Percentiles rank a stretch among this genome's conserved stretches.
These are phyloP conservation scores for Metschnikowia proteae DNA, from an alignment of 805 yeast genomes.

Conservation along the genomic window DNA sequence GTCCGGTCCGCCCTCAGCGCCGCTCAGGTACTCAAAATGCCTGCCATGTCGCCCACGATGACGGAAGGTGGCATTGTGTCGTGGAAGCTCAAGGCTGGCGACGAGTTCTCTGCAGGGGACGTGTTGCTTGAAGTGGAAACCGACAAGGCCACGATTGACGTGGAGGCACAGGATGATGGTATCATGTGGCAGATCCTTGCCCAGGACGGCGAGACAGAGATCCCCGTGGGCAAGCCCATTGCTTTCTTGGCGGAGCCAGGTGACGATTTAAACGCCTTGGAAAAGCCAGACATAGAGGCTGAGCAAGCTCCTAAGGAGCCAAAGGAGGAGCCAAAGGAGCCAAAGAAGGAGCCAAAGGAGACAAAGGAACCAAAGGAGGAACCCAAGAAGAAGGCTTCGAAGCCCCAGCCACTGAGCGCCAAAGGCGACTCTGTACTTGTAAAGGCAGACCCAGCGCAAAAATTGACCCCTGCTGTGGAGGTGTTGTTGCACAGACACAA, in stretches of 20 bases:
- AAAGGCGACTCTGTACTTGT: constrained; percentile 16
- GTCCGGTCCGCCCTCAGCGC: constrained; percentile 23
- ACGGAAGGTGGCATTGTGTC: constrained; percentile 87
- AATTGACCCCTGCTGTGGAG: constrained; percentile 75
- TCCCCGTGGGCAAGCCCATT: constrained; percentile 85
- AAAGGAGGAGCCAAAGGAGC: constrained; percentile 11
- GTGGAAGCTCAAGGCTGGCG: constrained; percentile 79
- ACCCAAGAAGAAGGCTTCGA: not conserved
- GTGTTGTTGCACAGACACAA: constrained; percentile 56
- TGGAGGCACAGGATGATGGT: constrained; percentile 92
- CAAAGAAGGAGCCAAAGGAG: not conserved
- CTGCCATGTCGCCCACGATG: constrained; percentile 99
- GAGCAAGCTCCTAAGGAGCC: constrained; percentile 8
- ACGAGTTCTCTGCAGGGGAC: constrained; percentile 76
- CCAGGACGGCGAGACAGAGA: constrained; percentile 73
- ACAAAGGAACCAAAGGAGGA: not conserved
- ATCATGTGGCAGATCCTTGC: constrained; percentile 67
- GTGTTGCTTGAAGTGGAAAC: constrained; percentile 79
- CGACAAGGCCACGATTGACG: constrained; percentile 79
- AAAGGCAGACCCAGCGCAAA: constrained; percentile 63
- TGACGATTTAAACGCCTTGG: constrained; percentile 69
- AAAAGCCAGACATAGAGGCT: constrained; percentile 46
- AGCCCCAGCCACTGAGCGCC: too few relatives aligned
- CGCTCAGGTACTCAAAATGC: constrained; percentile 72
- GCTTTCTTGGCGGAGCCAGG: constrained; percentile 86